These are phyloP conservation scores for Talaromyces sp. DNA, from an alignment of 2,329 filamentous ascomycete species.

Conservation along the genomic window DNA sequence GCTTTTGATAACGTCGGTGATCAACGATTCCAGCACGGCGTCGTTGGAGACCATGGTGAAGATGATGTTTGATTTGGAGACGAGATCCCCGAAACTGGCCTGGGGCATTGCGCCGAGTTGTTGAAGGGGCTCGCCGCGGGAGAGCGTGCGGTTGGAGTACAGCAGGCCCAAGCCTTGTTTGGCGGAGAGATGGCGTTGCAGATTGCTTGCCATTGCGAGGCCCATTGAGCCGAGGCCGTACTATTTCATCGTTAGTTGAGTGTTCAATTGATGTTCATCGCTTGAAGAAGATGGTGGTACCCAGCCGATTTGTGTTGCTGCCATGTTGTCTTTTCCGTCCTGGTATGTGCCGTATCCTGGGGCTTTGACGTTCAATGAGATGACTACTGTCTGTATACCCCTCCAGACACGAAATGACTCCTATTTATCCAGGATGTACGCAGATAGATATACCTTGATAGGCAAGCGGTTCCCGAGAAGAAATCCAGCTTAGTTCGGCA, in stretches of 20 bases:
- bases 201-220: slow-evolving; percentile 45
- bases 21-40: slow-evolving; percentile 35
- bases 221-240: slow-evolving; percentile 49
- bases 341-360: neutral
- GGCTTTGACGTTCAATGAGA: neutral
- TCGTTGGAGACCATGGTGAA: slow-evolving; percentile 47
- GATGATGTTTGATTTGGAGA: slow-evolving; percentile 40
- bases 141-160: slow-evolving; percentile 45
- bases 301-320: slow-evolving; percentile 36
- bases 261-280: neutral
- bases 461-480: slow-evolving; percentile 2
- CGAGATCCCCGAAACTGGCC: slow-evolving; percentile 35
- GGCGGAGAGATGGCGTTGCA: slow-evolving; percentile 41
- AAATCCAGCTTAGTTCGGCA: neutral
- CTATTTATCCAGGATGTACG: neutral
- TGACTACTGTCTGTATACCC: neutral
- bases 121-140: slow-evolving; percentile 39
- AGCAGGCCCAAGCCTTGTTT: slow-evolving; percentile 35
- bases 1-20: slow-evolving; percentile 29
- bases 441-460: slow-evolving; percentile 6
- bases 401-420: neutral
- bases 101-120: slow-evolving; percentile 36
- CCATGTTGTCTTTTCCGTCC: neutral
- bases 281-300: slow-evolving; percentile 23
- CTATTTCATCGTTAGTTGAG: slow-evolving; percentile 22